Conservation (phyloP, 1,284 basidiomycete genomes). For the Ustilago crameri region DNA sequence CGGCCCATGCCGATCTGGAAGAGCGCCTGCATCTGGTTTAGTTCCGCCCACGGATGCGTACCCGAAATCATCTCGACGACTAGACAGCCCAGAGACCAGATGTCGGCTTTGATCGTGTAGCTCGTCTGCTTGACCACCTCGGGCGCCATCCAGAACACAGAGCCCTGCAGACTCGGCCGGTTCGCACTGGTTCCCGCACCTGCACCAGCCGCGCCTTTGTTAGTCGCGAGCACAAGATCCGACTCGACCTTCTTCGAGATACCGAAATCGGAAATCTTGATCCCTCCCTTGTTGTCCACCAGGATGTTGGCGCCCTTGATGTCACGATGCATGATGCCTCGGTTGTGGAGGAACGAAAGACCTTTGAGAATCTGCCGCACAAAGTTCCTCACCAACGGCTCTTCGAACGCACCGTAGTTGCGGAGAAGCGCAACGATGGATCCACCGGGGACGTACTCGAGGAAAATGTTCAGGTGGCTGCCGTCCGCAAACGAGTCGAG, state of each 20-base stretch:
- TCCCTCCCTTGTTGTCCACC: slow-evolving; percentile 96
- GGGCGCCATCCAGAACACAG: slow-evolving; percentile 83
- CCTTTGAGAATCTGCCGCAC: slow-evolving; percentile 92
- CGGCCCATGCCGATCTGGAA: slow-evolving; percentile 64
- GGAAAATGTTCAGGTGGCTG: slow-evolving; percentile 89
- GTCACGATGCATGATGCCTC: slow-evolving; percentile 96
- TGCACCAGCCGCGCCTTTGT: slow-evolving; percentile 22
- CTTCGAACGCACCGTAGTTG: slow-evolving; percentile 97
- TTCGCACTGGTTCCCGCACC: slow-evolving; percentile 65
- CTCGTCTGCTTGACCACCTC: slow-evolving; percentile 96
- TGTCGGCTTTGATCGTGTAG: slow-evolving; percentile 94
- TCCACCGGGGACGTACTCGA: slow-evolving; percentile 98
- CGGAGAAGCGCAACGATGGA: slow-evolving; percentile 90
- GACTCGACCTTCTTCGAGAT: slow-evolving; percentile 98
- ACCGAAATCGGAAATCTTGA: slow-evolving; percentile 99
- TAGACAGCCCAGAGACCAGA: slow-evolving; percentile 97
- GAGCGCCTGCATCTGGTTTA: slow-evolving; percentile 86
- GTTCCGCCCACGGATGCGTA: slow-evolving; percentile 93
- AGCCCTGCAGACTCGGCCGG: slow-evolving; percentile 91
- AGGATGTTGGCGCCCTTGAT: slow-evolving; percentile 99
- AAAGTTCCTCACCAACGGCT: slow-evolving; percentile 91
- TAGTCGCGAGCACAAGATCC: slow-evolving; percentile 67
- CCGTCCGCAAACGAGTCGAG: slow-evolving; percentile 71
- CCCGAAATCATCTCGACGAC: slow-evolving; percentile 99
- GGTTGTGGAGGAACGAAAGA: slow-evolving; percentile 89